Base-by-base conservation (phyloP, 2,329 filamentous ascomycete species). In the Diplocarpon mali region DNA sequence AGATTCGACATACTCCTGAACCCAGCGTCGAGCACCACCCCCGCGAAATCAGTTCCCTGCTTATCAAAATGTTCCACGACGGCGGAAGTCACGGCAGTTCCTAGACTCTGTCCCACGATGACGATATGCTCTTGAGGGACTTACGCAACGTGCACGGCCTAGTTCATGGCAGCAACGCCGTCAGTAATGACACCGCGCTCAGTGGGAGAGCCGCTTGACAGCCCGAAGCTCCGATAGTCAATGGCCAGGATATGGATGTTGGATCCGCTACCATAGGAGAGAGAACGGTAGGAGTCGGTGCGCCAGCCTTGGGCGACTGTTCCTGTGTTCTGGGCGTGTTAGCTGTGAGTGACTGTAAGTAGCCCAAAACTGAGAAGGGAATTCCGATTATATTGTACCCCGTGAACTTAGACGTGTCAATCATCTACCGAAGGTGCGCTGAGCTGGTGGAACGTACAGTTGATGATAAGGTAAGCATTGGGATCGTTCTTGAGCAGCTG, bases 201-300 rank as follows among this genome's bases (percentile, higher is more conserved):
- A 0, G 80, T 82, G 0, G 90, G 90, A 3, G 65, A 67, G n/a
- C 90, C 87, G 0, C 80, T 85, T 8, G 85, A 92, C 32, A 76
- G 72, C 1, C 88, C 89, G 55, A 86, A 95, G 6, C 89, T 89
- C 14, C 89, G 83, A 64, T 95, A 95, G 68, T 95, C 88, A 56
- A 95, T 79, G 32, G 86, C 77, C n/a, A 95, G 69, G 36, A 95
- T 75, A 60, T 95, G 89, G 44, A 88, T 76, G 45, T 74, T 69
- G 0, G 70, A 79, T 0, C 73, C 75, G 2, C 83, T 83, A 2
- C 80, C 78, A 42, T 83, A 76, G 3, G 87, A 78, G 35, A 95
- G 69, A 36, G 80, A 73, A 55, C 88, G 85, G 62, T 93, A 93
- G 45, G 79, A 83, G 28, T 79, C 72, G 2, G 87, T 82, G 13